These are phyloP conservation scores for Dryas alaskensis DNA, from an alignment of 306 rosid species.

Conservation along the genomic window DNA sequence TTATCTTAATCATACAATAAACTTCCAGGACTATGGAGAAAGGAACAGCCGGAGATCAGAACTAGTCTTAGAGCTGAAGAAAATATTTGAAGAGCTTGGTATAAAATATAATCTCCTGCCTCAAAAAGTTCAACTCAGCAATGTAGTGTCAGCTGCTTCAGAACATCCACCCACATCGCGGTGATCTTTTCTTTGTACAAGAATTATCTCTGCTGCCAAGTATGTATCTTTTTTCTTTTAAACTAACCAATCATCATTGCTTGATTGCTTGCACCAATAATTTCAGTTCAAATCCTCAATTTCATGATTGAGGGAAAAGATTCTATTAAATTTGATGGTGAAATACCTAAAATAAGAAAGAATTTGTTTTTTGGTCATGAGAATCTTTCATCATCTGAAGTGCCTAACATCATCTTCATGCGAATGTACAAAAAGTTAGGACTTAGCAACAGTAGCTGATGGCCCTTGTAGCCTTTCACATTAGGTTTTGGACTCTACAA, in stretches of 20 bases:
- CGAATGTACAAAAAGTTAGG: no score
- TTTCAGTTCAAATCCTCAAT: not conserved
- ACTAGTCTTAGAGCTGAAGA: slow-evolving; percentile 74
- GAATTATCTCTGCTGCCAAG: not conserved
- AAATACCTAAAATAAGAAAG: not conserved
- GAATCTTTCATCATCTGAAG: no score
- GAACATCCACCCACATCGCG: slow-evolving; percentile 27
- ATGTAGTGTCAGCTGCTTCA: slow-evolving; percentile 30
- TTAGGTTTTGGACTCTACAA: no score
- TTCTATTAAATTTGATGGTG: not conserved
- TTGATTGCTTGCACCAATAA: not conserved
- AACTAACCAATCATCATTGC: not conserved
- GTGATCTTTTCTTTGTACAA: slow-evolving; percentile 7
- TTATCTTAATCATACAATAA: slow-evolving; percentile 64
- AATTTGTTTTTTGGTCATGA: no score
- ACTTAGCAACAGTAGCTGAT: no score
- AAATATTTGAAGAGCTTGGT: slow-evolving; percentile 58
- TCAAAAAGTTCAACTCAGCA: slow-evolving; percentile 59
- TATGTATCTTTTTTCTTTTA: not conserved
- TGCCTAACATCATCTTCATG: not conserved
- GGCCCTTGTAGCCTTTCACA: no score
- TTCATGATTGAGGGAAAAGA: not conserved
- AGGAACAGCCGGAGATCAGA: slow-evolving; percentile 67
- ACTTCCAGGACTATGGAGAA: slow-evolving; percentile 68
- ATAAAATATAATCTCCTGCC: slow-evolving; percentile 69